Conservation (phyloP, 306 rosid species). For the Arachis stenosperma region DNA sequence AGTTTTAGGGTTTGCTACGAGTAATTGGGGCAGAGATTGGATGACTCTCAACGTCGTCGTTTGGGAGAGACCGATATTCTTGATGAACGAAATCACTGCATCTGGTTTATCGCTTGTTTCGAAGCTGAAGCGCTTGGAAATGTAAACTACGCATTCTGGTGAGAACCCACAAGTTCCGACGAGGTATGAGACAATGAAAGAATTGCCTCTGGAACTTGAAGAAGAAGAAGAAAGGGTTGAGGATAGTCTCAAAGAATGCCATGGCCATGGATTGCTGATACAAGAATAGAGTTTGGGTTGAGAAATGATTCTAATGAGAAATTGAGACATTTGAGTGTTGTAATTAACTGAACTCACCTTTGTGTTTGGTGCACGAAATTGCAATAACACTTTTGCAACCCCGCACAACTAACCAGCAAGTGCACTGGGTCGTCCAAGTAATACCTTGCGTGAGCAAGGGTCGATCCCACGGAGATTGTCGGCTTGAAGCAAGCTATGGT, state of each 20-base stretch:
- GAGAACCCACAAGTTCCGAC: conserved; percentile 10
- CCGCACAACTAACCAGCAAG: too few species aligned
- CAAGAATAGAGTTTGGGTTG: not conserved
- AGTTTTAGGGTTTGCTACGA: not conserved
- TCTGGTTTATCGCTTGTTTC: conserved; percentile 7
- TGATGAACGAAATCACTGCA: not conserved
- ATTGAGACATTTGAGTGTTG: not conserved
- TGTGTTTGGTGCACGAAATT: too few species aligned
- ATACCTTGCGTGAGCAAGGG: too few species aligned
- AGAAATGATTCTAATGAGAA: not conserved
- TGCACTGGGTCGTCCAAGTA: too few species aligned
- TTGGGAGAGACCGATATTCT: not conserved
- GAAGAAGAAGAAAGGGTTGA: not conserved
- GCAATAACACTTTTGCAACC: too few species aligned
- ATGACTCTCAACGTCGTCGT: not conserved
- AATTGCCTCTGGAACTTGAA: not conserved
- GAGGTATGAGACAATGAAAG: conserved; percentile 25
- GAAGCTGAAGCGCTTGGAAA: not conserved
- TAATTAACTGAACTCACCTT: not conserved
- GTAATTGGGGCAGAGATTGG: not conserved
- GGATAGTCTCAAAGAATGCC: not conserved
- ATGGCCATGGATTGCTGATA: not conserved
- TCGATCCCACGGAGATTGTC: too few species aligned
- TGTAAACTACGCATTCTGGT: not conserved
- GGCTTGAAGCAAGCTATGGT: too few species aligned